phyloP scores from a whole-genome alignment of 768 basidiomycete genomes.

The Amanita polypyramis region DNA sequence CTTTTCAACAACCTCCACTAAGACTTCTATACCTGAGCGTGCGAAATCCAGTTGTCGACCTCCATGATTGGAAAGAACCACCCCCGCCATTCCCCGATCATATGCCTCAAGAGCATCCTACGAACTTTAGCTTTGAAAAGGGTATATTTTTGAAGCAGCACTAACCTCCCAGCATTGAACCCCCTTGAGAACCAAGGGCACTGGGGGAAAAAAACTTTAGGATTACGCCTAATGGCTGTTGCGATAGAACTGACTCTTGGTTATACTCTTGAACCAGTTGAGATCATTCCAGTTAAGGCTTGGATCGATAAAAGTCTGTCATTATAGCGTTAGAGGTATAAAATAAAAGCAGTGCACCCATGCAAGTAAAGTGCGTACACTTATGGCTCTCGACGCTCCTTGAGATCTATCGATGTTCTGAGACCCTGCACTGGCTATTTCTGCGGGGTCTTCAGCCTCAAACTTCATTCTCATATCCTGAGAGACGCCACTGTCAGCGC shows the following conservation, averaged over 20 bases:
- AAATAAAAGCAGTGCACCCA: background rate
- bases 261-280: constrained; percentile 72
- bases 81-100: constrained; percentile 60
- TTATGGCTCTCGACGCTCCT: constrained; percentile 91
- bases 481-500: background rate
- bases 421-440: constrained; percentile 40
- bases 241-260: constrained; percentile 47
- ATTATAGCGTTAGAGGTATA: background rate
- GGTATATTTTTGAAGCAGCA: background rate
- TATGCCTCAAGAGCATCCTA: constrained; percentile 81
- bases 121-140: background rate
- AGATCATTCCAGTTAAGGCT: constrained; percentile 80
- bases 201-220: constrained; percentile 22
- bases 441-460: constrained; percentile 63
- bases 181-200: constrained; percentile 89
- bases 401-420: constrained; percentile 68
- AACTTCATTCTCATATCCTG: constrained; percentile 96
- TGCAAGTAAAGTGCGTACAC: constrained; percentile 32
- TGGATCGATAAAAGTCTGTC: constrained; percentile 90
- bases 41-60: constrained; percentile 73
- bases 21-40: constrained; percentile 82
- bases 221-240: constrained; percentile 6
- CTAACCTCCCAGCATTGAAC: constrained; percentile 75
- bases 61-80: constrained; percentile 84
- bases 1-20: constrained; percentile 73